phyloP scores from a whole-genome alignment of 768 basidiomycete species.

The Hericium erinaceus region DNA sequence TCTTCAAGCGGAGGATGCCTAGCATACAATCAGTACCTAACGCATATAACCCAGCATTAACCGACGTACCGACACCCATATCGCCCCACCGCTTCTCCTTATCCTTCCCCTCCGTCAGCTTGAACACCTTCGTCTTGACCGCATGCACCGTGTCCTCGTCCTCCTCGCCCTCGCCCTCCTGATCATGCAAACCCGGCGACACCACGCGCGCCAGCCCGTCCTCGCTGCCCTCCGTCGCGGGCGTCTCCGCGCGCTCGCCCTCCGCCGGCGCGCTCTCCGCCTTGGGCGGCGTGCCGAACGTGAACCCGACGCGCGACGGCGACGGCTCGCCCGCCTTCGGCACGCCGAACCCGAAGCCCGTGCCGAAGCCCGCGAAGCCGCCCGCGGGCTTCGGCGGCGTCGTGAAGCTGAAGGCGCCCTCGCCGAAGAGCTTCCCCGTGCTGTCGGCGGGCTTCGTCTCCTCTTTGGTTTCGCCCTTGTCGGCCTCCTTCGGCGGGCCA shows the following conservation, averaged over 20 bases:
- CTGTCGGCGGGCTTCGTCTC: neutral
- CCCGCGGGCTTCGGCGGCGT: neutral
- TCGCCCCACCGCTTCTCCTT: conserved; percentile 51
- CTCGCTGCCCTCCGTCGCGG: conserved; percentile 18
- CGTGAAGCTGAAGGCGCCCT: neutral
- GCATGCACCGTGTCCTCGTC: conserved; percentile 59
- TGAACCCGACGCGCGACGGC: conserved; percentile 3
- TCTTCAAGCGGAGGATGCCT: conserved; percentile 69
- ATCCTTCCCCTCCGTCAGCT: conserved; percentile 34
- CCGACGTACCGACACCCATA: conserved; percentile 52
- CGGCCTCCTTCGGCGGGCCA: conserved; percentile 3
- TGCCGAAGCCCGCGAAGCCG: conserved; percentile 2
- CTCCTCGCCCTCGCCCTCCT: conserved; percentile 76
- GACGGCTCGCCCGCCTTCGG: conserved; percentile 23
- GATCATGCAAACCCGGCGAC: conserved; percentile 34
- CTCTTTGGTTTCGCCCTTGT: neutral
- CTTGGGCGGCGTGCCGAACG: neutral
- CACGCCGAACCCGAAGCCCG: conserved; percentile 40
- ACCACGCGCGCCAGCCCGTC: conserved; percentile 15
- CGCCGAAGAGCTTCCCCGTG: neutral
- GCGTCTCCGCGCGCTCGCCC: conserved; percentile 11
- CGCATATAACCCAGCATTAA: neutral
- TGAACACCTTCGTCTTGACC: conserved; percentile 54
- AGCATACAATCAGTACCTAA: neutral
- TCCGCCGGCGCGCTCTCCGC: neutral